Evolutionary conservation across 345 rosid genomes (phyloP), one percentile per base, ranked within the genome.

Genomic region (Sisymbrium altissimum): DNA sequence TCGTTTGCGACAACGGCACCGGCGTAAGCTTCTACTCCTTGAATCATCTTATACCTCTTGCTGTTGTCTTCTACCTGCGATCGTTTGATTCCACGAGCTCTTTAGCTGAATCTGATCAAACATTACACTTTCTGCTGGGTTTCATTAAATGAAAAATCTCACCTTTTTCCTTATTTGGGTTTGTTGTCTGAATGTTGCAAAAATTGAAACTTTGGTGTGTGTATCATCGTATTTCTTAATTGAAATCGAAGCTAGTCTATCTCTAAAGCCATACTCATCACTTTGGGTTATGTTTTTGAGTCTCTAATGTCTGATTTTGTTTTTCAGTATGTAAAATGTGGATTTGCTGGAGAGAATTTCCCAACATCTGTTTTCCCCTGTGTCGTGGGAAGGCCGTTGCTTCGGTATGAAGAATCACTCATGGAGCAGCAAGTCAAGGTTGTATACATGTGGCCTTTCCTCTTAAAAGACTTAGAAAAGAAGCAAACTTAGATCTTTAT

Each of bases 1-100:
- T 92, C 76, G 99, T 90, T 52, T 92, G 99, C 79, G 97, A 92
- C 84, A 92, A 92, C 72, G 99, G 99, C 83, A 95, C 99, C 57
- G 97, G 99, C 78, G 97, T 89, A 94, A 59, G 2, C 64, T 41
- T 77, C 68, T 59, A 19, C 71, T 61, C 11, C 49, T 29, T 36
- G n/a, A n/a, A 13, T 64, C 64, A 5, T 60, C 30, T 64, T 14
- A 17, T 21, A 39, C 39, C 12, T 40, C 4, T 40, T 55, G 9
- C 8, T 17, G 30, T 44, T n/a, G n/a, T n/a, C n/a, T n/a, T n/a
- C n/a, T n/a, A n/a, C n/a, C n/a, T n/a, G n/a, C 13, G 11, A 23
- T 63, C 68, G 19, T 48, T 61, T 11, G 50, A 43, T 56, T 46
- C 15, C 23, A 14, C 19, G 2, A 48, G 14, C 52, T 45, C 15